Evolutionary conservation across 176 grass and related monocot genomes (phyloP), one percentile per base, ranked within the genome.

Genomic region (Triticum dicoccoides): DNA sequence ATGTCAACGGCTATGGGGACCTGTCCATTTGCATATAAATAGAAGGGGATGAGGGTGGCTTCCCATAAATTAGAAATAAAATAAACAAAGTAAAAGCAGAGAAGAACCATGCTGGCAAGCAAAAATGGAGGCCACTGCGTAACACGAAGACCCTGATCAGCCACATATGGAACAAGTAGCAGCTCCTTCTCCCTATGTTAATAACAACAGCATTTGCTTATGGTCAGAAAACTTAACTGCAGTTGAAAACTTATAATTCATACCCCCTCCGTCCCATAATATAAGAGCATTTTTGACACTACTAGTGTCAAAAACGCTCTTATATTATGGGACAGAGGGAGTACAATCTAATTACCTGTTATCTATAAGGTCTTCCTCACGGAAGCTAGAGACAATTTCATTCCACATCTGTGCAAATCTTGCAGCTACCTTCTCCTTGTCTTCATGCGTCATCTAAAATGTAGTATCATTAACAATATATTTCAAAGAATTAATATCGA

Each of bases 361-460:
- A 80, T 85, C 80, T 93, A 98, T 98, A 88, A 95, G 96, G 84
- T 98, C 93, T 88, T 98, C 96, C 0, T 93, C 84, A 62, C 93
- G 89, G 81, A 98, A 98, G 79, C 93, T 98, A 32, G 84, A 73
- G 73, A 98, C 86, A 91, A 98, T 98, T 73, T 87, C 81, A 76
- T 98, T 98, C 96, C 96, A 98, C 89, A 98, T 92, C 74, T 98
- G 96, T 89, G 96, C 93, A 91, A 98, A 98, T 77, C 90, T 98
- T 59, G 96, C 93, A 74, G 86, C 87, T 84, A 91, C 88, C 62
- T 90, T 85, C 25, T 76, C 88, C 56, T 92, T 92, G 30, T 91
- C 78, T 34, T 51, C 83, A 37, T 93, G 86, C 63, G 87, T 78
- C 65, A 90, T 75, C 96, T 94, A 79, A 85, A 80, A 76, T 65